Evolutionary conservation across 2,329 filamentous ascomycete genomes (phyloP), one percentile per base, ranked within the genome.

Genomic region (Microsporum audouinii): DNA sequence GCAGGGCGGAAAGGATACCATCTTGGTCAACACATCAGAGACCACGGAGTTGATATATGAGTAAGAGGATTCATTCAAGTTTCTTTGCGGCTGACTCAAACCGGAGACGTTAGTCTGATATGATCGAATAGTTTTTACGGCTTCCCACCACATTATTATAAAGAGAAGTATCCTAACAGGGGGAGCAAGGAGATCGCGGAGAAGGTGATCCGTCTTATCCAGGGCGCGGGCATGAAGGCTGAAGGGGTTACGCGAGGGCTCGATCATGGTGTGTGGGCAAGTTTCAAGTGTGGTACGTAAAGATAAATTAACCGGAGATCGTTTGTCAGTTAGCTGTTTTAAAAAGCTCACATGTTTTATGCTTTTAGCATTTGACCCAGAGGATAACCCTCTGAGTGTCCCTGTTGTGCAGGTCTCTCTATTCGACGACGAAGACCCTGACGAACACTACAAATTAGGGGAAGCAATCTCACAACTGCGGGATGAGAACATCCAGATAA

Each of bases 241-340:
- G 75, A 82, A 63, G 80, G 80, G 1, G 80, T 84, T 0, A 79
- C 82, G 53, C 77, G 87, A 45, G 88, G 87, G 0, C 76, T 89
- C 0, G 88, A 91, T 67, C 88, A 91, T 69, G 88, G 88, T 23
- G 86, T 90, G 29, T 91, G 86, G 79, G 85, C 82, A 0, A 82
- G 83, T 8, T 89, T 90, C 71, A 80, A 80, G 64, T 76, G 73
- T 64, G 75, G 76, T 79, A 71, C 38, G 76, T 72, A 41, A 43
- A 17, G 17, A 17, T 17, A 17, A 17, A 23, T 23, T 23, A 23
- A 23, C 17, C 17, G 17, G 17, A 23, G 17, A 23, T 23, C 17
- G 17, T 23, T 23, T 23, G 17, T 23, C 17, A 23, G 17, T 1
- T 23, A 23, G 17, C 17, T 23, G 17, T 23, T 23, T 23, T 23